Evolutionary conservation across 2,329 filamentous ascomycete species (phyloP).

Genomic region (Fusarium brevicatenulatum): DNA sequence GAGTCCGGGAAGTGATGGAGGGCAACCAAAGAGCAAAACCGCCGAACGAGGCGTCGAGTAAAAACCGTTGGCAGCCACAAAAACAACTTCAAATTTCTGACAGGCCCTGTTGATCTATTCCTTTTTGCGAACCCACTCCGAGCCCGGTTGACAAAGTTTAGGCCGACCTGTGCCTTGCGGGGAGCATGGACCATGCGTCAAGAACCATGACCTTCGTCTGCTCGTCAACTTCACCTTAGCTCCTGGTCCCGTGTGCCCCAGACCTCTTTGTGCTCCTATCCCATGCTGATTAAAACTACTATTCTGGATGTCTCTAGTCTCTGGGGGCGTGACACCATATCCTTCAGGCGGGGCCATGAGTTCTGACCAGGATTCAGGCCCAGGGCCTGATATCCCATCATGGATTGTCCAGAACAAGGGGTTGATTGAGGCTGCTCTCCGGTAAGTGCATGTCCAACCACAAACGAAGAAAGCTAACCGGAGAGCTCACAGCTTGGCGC

Average conservation of each 20-base stretch:
- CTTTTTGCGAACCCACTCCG: conserved; percentile 35
- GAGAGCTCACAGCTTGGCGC: conserved; percentile 37
- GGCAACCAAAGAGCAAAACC: conserved; percentile 19
- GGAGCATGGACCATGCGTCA: conserved; percentile 13
- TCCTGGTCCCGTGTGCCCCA: conserved; percentile 14
- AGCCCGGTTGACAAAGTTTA: conserved; percentile 27
- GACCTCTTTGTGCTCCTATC: conserved; percentile 34
- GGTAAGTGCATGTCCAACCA: conserved; percentile 29
- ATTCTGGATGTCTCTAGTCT: conserved; percentile 40
- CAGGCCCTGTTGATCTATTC: conserved; percentile 39
- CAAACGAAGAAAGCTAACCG: conserved; percentile 38
- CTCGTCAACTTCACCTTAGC: conserved; percentile 30
- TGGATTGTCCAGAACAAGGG: conserved; percentile 36
- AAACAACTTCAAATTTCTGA: conserved; percentile 30
- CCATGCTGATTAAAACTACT: conserved; percentile 30
- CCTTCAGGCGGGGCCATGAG: conserved; percentile 25
- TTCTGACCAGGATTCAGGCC: conserved; percentile 20
- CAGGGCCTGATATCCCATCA: conserved; percentile 28
- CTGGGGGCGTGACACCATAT: conserved; percentile 26
- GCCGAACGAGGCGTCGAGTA: conserved; percentile 27
- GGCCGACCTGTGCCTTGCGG: conserved; percentile 26
- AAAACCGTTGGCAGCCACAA: conserved; percentile 33
- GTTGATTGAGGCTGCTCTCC: conserved; percentile 32
- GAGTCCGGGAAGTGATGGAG: conserved; percentile 11
- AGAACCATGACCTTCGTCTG: conserved; percentile 7